Conservation (phyloP, 2,329 filamentous ascomycete genomes). For the Epichloe sibirici region DNA sequence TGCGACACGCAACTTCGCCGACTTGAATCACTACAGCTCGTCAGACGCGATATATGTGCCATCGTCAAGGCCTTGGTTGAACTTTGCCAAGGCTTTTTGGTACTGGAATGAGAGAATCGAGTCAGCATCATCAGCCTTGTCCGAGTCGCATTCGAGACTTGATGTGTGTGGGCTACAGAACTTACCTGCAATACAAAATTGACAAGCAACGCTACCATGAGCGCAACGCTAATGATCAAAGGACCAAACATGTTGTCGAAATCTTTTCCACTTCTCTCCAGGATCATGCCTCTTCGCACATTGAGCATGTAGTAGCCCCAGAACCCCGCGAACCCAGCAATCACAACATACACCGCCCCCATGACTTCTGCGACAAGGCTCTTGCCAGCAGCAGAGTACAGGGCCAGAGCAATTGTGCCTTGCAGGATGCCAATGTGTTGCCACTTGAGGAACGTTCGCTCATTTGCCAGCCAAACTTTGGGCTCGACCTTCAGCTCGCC, state of each 20-base stretch:
- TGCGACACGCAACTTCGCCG: background rate
- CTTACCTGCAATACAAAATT: constrained; percentile 83
- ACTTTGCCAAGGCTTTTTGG: constrained; percentile 19
- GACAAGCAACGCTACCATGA: constrained; percentile 66
- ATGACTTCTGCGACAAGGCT: constrained; percentile 66
- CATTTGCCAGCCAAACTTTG: constrained; percentile 98
- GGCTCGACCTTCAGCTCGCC: constrained; percentile 88
- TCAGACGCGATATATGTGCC: constrained; percentile 10
- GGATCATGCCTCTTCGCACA: constrained; percentile 64
- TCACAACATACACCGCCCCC: constrained; percentile 69
- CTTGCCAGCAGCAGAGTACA: constrained; percentile 79
- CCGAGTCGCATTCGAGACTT: no score
- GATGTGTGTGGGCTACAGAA: constrained; percentile 1
- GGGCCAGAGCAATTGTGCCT: constrained; percentile 66
- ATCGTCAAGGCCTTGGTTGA: constrained; percentile 11
- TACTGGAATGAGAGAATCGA: constrained; percentile 13
- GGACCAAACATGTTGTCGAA: constrained; percentile 86
- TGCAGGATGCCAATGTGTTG: constrained; percentile 88
- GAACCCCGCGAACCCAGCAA: constrained; percentile 69
- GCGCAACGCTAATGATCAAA: constrained; percentile 64
- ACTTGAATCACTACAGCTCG: constrained; percentile 18
- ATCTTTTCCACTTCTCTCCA: constrained; percentile 76
- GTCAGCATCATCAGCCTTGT: background rate
- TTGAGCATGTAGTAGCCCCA: constrained; percentile 87
- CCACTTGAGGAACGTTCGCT: constrained; percentile 98